Evolutionary conservation across 768 basidiomycete species (phyloP), one percentile per base, ranked within the genome.

Genomic region (Rhodosporidiobolus odoratus): DNA sequence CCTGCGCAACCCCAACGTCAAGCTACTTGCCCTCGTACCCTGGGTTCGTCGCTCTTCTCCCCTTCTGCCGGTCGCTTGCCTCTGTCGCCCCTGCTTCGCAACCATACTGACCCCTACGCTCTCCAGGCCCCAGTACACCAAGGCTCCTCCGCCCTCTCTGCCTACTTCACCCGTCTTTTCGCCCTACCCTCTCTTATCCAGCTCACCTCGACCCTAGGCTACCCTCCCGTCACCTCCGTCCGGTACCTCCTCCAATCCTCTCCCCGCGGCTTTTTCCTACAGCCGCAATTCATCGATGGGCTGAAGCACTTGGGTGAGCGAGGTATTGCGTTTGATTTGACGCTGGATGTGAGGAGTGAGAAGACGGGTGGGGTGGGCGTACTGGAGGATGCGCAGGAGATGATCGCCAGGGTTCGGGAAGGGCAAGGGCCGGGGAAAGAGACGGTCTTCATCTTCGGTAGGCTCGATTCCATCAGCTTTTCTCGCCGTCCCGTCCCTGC

Each of bases 181-280:
- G 27, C 50, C 7, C 65, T 58, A 9, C 68, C 72, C 2, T 69
- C 68, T 4, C 62, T 69, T 32, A 37, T n/a, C 23, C 12, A 50
- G 6, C 62, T 69, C 40, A 32, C 45, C n/a, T 25, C 54, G 30
- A 38, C 23, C 17, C 72, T 66, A 38, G 62, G 63, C 30, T 54
- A 64, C 30, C 8, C 53, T 2, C 66, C 71, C 6, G 65, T 74
- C 68, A 45, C 41, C 34, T 54, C 65, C 3, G 40, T 61, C 40
- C 73, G 73, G 30, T 74, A 70, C 65, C 73, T 74, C 53, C 59
- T 74, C 5, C 68, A 74, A 27, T 62, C 63, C 45, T 60, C 62
- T 12, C 68, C 68, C 2, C n/a, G 38, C 5, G 68, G 73, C 0
- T 74, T 74, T 63, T 70, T 67, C 62, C 45, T 52, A n/a, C 16